Base-by-base conservation (phyloP, 116 monocot genomes). In the Zostera marina region DNA sequence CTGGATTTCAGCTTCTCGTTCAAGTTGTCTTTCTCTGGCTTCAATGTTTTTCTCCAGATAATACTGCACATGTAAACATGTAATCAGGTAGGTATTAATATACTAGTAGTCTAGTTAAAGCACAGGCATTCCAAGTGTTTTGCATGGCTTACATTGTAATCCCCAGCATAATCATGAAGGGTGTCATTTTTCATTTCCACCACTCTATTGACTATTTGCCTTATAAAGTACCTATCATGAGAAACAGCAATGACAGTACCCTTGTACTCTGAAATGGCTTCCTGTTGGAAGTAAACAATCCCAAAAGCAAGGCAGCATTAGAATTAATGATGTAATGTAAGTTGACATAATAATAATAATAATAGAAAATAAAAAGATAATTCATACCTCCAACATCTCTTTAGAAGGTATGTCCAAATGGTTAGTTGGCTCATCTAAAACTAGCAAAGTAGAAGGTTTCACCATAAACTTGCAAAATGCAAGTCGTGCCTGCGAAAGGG, bases 381-480 rank as follows among this genome's bases (percentile, higher is more conserved):
- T 12, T 41, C 16, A 58, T 72, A 96, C 96, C 78, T 96, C 96
- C 5, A 96, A 76, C 96, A 96, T 96, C 68, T 96, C 96, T 78
- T 96, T 96, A 44, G 96, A 80, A 62, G 89, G 96, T 61, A 96
- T 96, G 72, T 96, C 96, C 72, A 96, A 76, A 64, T 96, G 96
- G 78, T 96, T 96, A 22, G 96, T 96, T 52, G 96, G 96, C 63
- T 96, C 96, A 76, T 96, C 96, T 56, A 96, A 70, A 59, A 96
- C 72, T 66, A 96, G 72, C 58, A 96, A 78, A 19, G 96, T 89
- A 56, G 96, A 96, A 21, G 96, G 96, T 49, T 79, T 89, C 70
- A 96, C 96, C 96, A 96, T 82, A 63, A 96, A 96, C 70, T 96
- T 96, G 66, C 96, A 96, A 72, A 96, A 96, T 32, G 96, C 89